Evolutionary conservation across 768 basidiomycete genomes (phyloP).

Genomic region (Filobasidium floriforme): DNA sequence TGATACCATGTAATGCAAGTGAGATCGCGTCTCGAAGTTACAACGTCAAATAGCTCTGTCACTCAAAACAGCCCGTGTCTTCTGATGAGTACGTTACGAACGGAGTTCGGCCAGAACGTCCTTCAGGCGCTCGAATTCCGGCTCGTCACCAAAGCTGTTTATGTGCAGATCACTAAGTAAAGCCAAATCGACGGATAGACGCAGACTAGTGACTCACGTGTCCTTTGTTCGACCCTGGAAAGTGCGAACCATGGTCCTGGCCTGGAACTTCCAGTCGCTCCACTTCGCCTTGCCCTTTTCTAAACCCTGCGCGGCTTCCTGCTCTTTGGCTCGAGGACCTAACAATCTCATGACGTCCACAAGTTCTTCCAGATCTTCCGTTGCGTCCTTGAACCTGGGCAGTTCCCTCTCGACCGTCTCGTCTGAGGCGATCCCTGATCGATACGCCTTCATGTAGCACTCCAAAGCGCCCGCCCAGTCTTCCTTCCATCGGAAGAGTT

Average conservation of each 20-base stretch:
- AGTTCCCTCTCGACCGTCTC: slow-evolving; percentile 63
- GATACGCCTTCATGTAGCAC: slow-evolving; percentile 77
- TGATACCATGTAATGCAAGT: background rate
- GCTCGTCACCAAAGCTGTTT: slow-evolving; percentile 68
- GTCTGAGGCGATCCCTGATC: slow-evolving; percentile 56
- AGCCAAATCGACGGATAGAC: slow-evolving; percentile 4
- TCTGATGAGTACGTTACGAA: background rate
- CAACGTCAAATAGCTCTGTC: too few relatives aligned
- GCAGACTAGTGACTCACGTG: slow-evolving; percentile 36
- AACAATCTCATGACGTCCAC: slow-evolving; percentile 76
- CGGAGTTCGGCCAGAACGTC: slow-evolving; percentile 49
- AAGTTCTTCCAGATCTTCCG: slow-evolving; percentile 70
- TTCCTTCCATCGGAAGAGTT: slow-evolving; percentile 64
- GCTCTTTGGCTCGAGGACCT: slow-evolving; percentile 52
- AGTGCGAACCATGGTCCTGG: slow-evolving; percentile 73
- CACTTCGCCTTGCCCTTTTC: slow-evolving; percentile 48
- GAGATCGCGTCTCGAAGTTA: background rate
- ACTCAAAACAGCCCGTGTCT: too few relatives aligned
- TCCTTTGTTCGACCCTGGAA: slow-evolving; percentile 80
- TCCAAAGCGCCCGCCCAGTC: slow-evolving; percentile 71
- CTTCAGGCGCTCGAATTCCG: slow-evolving; percentile 66
- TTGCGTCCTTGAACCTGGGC: slow-evolving; percentile 65
- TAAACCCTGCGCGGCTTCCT: slow-evolving; percentile 32
- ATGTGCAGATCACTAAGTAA: slow-evolving; percentile 1
- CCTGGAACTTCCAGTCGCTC: slow-evolving; percentile 71